Conservation (phyloP, 2,329 filamentous ascomycete genomes). For the Cercospora sp. region DNA sequence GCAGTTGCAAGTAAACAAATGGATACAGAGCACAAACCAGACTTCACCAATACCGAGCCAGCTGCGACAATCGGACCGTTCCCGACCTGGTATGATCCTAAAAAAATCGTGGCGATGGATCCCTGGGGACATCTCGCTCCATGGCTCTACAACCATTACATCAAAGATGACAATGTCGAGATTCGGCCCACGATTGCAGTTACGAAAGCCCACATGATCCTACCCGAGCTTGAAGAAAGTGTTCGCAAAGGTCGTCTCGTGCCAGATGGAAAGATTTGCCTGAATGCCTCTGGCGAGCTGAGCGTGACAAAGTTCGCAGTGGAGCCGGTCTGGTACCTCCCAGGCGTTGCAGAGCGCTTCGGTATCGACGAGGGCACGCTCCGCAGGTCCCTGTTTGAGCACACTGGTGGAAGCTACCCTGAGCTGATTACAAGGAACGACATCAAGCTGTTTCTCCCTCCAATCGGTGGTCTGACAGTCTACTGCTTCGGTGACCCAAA, state of each 20-base stretch:
- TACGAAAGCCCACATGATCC: conserved; percentile 90
- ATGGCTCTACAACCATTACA: conserved; percentile 77
- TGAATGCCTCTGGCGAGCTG: conserved; percentile 83
- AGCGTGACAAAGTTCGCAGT: conserved; percentile 96
- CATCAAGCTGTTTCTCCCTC: conserved; percentile 92
- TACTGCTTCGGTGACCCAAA: conserved; percentile 96
- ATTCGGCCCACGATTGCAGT: conserved; percentile 77
- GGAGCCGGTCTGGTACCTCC: conserved; percentile 71
- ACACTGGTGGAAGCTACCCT: conserved; percentile 93
- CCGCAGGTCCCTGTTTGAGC: conserved; percentile 84
- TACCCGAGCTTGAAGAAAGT: conserved; percentile 91
- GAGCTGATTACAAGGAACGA: conserved; percentile 93
- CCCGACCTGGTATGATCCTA: conserved; percentile 81
- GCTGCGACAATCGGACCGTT: conserved; percentile 88
- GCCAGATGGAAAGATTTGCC: conserved; percentile 83
- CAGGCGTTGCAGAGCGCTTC: conserved; percentile 79
- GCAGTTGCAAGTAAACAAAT: conserved; percentile 90
- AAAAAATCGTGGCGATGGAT: conserved; percentile 98
- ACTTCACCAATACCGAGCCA: conserved; percentile 84
- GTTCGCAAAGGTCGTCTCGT: conserved; percentile 74
- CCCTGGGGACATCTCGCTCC: conserved; percentile 85
- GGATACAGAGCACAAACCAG: conserved; percentile 74
- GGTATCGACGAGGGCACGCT: conserved; percentile 91
- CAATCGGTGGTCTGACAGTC: conserved; percentile 91
- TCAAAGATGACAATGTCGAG: conserved; percentile 70